A percentile compares a stretch with the other conserved stretches of the same genome.
Conservation (phyloP, 2,329 filamentous ascomycete species). For the Cercospora sesami region DNA sequence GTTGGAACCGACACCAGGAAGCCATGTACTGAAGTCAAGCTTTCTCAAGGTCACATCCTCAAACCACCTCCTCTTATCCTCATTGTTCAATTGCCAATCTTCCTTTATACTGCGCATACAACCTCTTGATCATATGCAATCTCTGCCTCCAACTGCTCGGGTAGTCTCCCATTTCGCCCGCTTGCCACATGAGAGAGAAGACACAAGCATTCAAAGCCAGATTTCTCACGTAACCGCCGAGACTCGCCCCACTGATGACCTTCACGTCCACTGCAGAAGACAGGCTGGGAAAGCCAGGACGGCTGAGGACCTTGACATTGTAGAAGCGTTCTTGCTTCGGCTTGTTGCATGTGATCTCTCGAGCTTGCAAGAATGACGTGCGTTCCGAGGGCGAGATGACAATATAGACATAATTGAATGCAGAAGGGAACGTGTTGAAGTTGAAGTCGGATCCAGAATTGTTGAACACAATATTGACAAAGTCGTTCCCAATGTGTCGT, state of each 20-base stretch:
- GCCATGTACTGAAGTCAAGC: no score
- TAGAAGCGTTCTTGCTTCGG: slow-evolving; percentile 64
- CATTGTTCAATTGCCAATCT: not conserved
- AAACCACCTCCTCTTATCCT: not conserved
- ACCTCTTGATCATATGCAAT: slow-evolving; percentile 76
- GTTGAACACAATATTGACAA: slow-evolving; percentile 97
- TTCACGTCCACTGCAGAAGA: slow-evolving; percentile 88
- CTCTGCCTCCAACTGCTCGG: slow-evolving; percentile 87
- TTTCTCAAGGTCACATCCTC: no score
- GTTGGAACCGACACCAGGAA: no score
- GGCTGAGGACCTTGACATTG: slow-evolving; percentile 84
- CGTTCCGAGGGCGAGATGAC: slow-evolving; percentile 86
- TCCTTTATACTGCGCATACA: slow-evolving; percentile 63
- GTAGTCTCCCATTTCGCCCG: slow-evolving; percentile 59
- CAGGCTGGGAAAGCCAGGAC: slow-evolving; percentile 85
- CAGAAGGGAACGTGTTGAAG: slow-evolving; percentile 88
- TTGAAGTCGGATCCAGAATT: slow-evolving; percentile 83
- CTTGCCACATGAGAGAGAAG: slow-evolving; percentile 81
- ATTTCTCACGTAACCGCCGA: slow-evolving; percentile 83
- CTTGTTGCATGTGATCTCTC: slow-evolving; percentile 42
- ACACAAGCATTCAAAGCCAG: slow-evolving; percentile 91
- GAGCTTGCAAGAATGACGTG: slow-evolving; percentile 69
- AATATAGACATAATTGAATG: slow-evolving; percentile 97
- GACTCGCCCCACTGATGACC: slow-evolving; percentile 76
- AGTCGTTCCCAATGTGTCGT: slow-evolving; percentile 93